Conservation (phyloP, 2,329 filamentous ascomycete genomes). For the Phyllosticta citriasiana region DNA sequence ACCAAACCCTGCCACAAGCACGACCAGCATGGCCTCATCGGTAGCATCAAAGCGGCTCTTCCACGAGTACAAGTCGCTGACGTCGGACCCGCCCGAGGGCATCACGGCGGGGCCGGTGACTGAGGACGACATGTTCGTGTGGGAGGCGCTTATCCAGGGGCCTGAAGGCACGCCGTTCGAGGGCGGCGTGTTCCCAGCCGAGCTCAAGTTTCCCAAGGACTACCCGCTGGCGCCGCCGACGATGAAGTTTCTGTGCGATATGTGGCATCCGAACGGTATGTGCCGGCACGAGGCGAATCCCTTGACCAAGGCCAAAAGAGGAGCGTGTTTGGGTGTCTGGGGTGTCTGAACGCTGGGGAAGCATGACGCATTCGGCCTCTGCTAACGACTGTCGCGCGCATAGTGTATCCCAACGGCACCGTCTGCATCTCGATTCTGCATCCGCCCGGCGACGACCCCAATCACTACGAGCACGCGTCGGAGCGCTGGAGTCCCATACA, state of each 20-base stretch:
- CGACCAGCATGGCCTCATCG: conserved; percentile 32
- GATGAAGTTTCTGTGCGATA: conserved; percentile 73
- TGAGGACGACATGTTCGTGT: conserved; percentile 91
- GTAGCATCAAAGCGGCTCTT: conserved; percentile 70
- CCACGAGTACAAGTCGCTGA: conserved; percentile 90
- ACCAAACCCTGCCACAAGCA: background rate
- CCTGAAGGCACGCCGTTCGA: conserved; percentile 90
- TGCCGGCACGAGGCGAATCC: conserved; percentile 3
- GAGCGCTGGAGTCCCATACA: conserved; percentile 96
- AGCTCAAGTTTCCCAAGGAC: conserved; percentile 69
- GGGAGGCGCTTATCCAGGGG: conserved; percentile 94
- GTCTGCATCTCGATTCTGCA: conserved; percentile 98
- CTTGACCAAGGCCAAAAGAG: background rate
- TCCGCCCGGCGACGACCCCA: conserved; percentile 86
- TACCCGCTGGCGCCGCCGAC: conserved; percentile 85
- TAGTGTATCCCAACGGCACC: conserved; percentile 71
- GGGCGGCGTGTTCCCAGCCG: conserved; percentile 89
- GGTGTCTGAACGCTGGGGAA: background rate
- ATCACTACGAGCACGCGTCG: conserved; percentile 80
- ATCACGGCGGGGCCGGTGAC: conserved; percentile 89
- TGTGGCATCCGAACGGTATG: conserved; percentile 86
- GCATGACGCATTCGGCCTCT: background rate
- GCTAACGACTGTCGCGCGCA: background rate
- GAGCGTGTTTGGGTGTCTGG: background rate
- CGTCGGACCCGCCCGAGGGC: conserved; percentile 91